These are phyloP conservation scores for Solanum virginianum DNA, from an alignment of 257 asterid species.

Conservation along the genomic window DNA sequence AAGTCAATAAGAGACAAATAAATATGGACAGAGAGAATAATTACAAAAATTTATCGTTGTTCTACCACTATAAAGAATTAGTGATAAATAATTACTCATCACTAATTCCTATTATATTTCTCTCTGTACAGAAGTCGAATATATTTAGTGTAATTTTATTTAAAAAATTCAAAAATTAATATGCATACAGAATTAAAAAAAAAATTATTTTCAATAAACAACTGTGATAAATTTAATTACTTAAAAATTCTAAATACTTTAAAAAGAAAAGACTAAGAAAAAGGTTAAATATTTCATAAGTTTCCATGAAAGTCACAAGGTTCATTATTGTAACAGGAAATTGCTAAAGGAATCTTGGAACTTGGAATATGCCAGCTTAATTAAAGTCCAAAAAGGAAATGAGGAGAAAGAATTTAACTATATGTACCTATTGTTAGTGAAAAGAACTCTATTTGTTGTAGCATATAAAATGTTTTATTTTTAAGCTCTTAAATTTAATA, in stretches of 20 bases:
- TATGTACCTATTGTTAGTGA: neutral
- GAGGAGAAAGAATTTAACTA: neutral
- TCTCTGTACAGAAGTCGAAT: neutral
- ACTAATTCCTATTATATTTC: neutral
- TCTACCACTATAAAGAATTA: neutral
- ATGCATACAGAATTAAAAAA: too few species aligned
- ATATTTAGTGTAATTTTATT: too few species aligned
- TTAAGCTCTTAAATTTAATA: too few species aligned
- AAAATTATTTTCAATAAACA: neutral
- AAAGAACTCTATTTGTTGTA: neutral
- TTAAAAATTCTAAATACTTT: neutral
- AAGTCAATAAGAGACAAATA: too few species aligned
- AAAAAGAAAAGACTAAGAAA: neutral
- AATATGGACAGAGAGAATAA: too few species aligned
- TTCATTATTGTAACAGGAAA: neutral
- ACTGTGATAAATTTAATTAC: neutral
- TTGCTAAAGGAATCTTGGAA: neutral
- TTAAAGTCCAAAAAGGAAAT: neutral
- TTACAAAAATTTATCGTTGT: too few species aligned
- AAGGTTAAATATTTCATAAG: neutral
- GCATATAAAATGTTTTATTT: too few species aligned
- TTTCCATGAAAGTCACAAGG: neutral
- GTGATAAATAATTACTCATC: neutral
- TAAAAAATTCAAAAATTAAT: too few species aligned
- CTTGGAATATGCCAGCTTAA: neutral